Conservation (phyloP, 345 rosid species). For the Populus euphratica region DNA sequence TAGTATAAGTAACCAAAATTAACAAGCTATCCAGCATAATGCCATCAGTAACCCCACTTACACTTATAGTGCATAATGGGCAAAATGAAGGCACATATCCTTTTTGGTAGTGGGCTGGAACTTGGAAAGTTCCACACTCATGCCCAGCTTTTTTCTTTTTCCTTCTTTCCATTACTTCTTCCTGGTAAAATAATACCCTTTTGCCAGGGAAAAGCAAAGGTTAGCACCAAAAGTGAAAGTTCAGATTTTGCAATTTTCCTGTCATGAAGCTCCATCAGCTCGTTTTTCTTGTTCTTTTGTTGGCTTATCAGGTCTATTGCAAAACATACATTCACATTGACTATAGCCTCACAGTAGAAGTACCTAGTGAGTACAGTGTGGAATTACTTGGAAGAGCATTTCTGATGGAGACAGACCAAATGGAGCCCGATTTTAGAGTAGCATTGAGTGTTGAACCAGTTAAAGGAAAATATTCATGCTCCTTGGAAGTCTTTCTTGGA, state of each 20-base stretch:
- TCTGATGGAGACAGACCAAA: conserved; percentile 42
- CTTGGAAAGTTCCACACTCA: conserved; percentile 13
- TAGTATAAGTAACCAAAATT: neutral
- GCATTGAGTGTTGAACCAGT: conserved; percentile 67
- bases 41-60: conserved; percentile 29
- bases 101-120: conserved; percentile 35
- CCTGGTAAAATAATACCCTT: neutral
- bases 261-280: conserved; percentile 34
- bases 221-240: neutral
- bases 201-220: neutral
- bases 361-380: conserved; percentile 43
- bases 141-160: conserved; percentile 21
- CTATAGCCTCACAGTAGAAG: conserved; percentile 46
- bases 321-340: conserved; percentile 51
- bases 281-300: conserved; percentile 22
- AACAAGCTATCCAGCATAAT: conserved; percentile 18
- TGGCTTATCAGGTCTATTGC: conserved; percentile 22
- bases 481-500: conserved; percentile 66
- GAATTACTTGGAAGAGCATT: conserved; percentile 71
- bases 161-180: conserved; percentile 14
- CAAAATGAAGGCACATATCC: conserved; percentile 30
- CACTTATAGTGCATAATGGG: neutral
- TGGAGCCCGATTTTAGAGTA: conserved; percentile 48
- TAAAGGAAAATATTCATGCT: conserved; percentile 54
- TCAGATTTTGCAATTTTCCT: neutral